Evolutionary conservation across 2,329 filamentous ascomycete genomes (phyloP), one percentile per base, ranked within the genome.

Genomic region (Aureobasidium melanogenum): DNA sequence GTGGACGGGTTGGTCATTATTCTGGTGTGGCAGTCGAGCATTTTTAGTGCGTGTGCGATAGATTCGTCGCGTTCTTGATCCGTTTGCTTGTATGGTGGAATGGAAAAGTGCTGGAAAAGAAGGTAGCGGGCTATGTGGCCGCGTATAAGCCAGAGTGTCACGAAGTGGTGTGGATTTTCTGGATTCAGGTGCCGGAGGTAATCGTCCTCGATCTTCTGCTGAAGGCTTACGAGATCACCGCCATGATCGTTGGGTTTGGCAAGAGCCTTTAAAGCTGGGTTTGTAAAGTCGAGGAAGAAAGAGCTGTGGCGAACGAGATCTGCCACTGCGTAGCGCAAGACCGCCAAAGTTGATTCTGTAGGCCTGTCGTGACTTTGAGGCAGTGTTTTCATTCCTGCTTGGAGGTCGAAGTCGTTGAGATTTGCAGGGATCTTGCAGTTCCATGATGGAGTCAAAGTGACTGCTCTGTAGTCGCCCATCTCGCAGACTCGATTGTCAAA

Each of bases 401-500:
- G 69, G 6, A 79, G 63, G 24, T 78, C 75, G 36, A 63, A 72
- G 62, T 79, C 76, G 52, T 75, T 75, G 14, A 77, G 66, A 59
- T 79, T 79, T 24, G 74, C 65, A 15, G 76, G 77, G 12, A 68
- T 54, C 15, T 66, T 70, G 60, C 75, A 78, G 64, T 78, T 74
- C 77, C 77, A 81, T 1, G 71, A 75, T 1, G 77, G 77, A 63
- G 64, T 63, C 15, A 80, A 62, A 2, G 65, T 69, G 1, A 70
- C 62, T 10, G 66, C 67, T 63, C 72, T 76, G 60, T 68, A 82
- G 52, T 82, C 81, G 3, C 83, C 81, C 71, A 89, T 81, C 69
- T 90, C 87, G 61, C 84, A 81, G 39, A 89, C 81, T 24, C 88
- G 84, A 63, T 81, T 79, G 70, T 91, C 88, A 65, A 89, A 87